Conservation (phyloP, 2,329 filamentous ascomycete species). For the Colletotrichum paranaense region DNA sequence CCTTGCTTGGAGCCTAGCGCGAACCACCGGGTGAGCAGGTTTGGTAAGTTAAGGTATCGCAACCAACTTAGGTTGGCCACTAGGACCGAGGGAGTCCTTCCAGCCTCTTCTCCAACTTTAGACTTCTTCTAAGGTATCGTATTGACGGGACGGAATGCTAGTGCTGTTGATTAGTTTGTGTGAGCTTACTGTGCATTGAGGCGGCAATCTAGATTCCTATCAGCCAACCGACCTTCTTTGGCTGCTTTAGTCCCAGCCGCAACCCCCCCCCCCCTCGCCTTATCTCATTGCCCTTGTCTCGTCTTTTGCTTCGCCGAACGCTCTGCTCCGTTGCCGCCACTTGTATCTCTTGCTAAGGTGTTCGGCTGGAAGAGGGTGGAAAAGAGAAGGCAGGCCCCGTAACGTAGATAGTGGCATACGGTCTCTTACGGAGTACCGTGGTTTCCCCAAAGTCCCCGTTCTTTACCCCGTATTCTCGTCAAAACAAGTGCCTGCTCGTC, state of each 20-base stretch:
- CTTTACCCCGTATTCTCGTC: neutral
- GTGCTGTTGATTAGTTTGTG: neutral
- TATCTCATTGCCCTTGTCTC: neutral
- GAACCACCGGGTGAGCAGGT: neutral
- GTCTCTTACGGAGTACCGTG: neutral
- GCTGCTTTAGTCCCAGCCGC: neutral
- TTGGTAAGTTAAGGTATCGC: neutral
- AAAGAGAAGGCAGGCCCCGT: neutral
- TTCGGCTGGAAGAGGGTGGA: neutral
- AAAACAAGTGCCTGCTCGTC: neutral
- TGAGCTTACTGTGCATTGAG: too few relatives aligned
- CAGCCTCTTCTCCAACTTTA: neutral
- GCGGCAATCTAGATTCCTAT: neutral
- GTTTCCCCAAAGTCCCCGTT: neutral
- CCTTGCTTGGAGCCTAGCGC: neutral
- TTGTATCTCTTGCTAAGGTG: too few relatives aligned
- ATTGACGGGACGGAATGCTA: neutral
- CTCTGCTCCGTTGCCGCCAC: neutral
- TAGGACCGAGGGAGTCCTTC: slow-evolving; percentile 14
- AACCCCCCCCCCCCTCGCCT: neutral
- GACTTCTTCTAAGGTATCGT: neutral
- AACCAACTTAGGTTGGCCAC: neutral
- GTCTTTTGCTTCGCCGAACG: neutral
- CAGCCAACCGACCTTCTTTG: neutral
- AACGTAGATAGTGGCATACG: too few relatives aligned